Evolutionary conservation across 306 rosid species (phyloP), one percentile per base, ranked within the genome.

Genomic region (Prunus davidiana): DNA sequence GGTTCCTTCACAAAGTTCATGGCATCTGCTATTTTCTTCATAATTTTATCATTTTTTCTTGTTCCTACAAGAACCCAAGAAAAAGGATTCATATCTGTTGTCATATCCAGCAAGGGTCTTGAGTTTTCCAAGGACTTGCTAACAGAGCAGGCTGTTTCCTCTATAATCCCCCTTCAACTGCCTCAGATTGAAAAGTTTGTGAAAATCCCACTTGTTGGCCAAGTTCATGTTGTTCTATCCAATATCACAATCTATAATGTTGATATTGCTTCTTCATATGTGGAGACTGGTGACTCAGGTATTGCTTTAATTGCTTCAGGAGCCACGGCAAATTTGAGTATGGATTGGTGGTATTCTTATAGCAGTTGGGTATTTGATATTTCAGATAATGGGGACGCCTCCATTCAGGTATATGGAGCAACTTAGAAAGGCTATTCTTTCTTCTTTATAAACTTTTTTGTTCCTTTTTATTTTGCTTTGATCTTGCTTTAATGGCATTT

Each of bases 361-460:
- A 78, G 84, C 28, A 71, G 86, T 81, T 89, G 91, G 96, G 75
- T 92, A 51, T n/a, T 88, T 80, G 88, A 85, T 14, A 78, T 92
- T 72, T 82, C 95, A 10, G 98, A 90, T 83, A 22, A 85, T 51
- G 98, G 97, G 22, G 85, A n/a, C 16, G 97, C 98, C 64, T 74
- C 86, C 64, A 81, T 94, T n/a, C 79, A 87, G 96, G 97, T 94
- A 85, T 38, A 24, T 8, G 45, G 51, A 71, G 20, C 77, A 49
- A 71, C 76, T 71, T 55, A 14, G 5, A 66, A 56, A 50, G 50
- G 20, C 10, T 47, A 34, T 49, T 51, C 7, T 51, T 51, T 5
- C 19, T 60, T 47, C 41, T 34, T 34, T 6, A 34, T 34, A 34
- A 34, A 6, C 22, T 19, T 63, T 38, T 67, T 18, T 3, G 4